Conservation (phyloP, 2,329 filamentous ascomycete genomes). For the Colletotrichum musicola region DNA sequence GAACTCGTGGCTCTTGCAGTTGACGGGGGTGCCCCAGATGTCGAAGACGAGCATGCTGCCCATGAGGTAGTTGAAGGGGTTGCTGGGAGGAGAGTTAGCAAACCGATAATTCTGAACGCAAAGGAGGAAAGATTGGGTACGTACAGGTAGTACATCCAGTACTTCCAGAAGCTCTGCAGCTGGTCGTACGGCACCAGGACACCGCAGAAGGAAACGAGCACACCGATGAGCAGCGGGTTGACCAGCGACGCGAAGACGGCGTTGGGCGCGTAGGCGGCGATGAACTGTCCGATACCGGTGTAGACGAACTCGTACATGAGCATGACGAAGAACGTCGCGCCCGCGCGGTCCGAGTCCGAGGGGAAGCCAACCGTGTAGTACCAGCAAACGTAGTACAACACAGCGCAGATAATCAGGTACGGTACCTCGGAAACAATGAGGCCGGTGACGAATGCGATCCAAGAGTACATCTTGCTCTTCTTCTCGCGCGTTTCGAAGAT, state of each 20-base stretch:
- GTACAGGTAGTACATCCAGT: conserved; percentile 56
- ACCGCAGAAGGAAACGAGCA: conserved; percentile 79
- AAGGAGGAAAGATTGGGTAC: neutral
- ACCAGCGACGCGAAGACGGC: conserved; percentile 69
- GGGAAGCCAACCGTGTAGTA: conserved; percentile 71
- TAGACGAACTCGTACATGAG: conserved; percentile 71
- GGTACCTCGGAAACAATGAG: conserved; percentile 63
- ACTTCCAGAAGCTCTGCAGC: conserved; percentile 75
- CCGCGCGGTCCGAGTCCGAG: conserved; percentile 56
- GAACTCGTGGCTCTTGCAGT: conserved; percentile 62
- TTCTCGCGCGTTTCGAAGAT: conserved; percentile 71
- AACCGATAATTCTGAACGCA: neutral
- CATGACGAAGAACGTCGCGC: conserved; percentile 66
- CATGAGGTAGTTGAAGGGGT: conserved; percentile 74
- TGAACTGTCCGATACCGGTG: conserved; percentile 71
- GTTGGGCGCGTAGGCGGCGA: conserved; percentile 73
- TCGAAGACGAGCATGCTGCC: conserved; percentile 66
- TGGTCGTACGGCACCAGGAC: conserved; percentile 76
- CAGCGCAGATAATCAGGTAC: conserved; percentile 57
- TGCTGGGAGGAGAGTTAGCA: conserved; percentile 41
- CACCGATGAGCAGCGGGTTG: conserved; percentile 67
- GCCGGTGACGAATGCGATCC: conserved; percentile 69
- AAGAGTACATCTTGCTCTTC: conserved; percentile 72
- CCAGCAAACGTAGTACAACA: conserved; percentile 67
- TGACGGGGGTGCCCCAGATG: conserved; percentile 60